phyloP scores from a whole-genome alignment of 495 filamentous ascomycete genomes.

The Xylaria nigripes region DNA sequence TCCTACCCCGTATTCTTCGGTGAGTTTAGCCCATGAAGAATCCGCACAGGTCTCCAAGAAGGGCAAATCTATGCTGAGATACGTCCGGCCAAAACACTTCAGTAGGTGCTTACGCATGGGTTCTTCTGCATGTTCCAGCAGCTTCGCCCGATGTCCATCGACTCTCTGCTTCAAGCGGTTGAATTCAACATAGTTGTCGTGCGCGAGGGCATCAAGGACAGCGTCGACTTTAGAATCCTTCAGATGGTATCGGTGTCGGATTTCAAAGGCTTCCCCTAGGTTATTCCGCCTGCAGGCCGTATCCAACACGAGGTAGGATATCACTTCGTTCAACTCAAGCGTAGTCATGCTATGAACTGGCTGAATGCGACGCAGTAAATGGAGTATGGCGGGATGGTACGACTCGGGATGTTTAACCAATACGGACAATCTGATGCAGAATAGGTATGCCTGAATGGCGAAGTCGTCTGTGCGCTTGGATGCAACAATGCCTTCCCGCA shows the following conservation, averaged over 20 bases:
- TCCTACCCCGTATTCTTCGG: slow-evolving; percentile 56
- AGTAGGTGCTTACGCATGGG: slow-evolving; percentile 62
- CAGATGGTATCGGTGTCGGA: slow-evolving; percentile 48
- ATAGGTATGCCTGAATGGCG: slow-evolving; percentile 61
- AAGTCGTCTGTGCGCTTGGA: slow-evolving; percentile 60
- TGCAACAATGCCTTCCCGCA: slow-evolving; percentile 80
- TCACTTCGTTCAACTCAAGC: slow-evolving; percentile 66
- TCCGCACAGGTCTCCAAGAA: slow-evolving; percentile 57
- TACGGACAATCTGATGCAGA: slow-evolving; percentile 76
- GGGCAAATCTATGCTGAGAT: slow-evolving; percentile 59
- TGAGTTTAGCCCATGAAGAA: slow-evolving; percentile 59
- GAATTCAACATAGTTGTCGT: slow-evolving; percentile 76
- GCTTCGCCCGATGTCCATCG: slow-evolving; percentile 62
- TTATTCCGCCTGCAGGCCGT: slow-evolving; percentile 77
- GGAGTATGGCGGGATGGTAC: slow-evolving; percentile 78
- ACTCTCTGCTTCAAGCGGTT: slow-evolving; percentile 61
- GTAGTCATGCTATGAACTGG: slow-evolving; percentile 51
- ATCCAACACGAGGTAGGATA: slow-evolving; percentile 76
- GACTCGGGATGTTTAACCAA: slow-evolving; percentile 71
- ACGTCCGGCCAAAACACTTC: slow-evolving; percentile 75
- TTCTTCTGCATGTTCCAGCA: slow-evolving; percentile 75
- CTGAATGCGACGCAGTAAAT: slow-evolving; percentile 68
- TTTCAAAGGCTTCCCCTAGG: slow-evolving; percentile 60
- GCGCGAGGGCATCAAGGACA: slow-evolving; percentile 60
- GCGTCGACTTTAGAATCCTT: slow-evolving; percentile 55